These are phyloP conservation scores for Tetrapisispora fleetii DNA, from an alignment of 805 yeast genomes.

Conservation along the genomic window DNA sequence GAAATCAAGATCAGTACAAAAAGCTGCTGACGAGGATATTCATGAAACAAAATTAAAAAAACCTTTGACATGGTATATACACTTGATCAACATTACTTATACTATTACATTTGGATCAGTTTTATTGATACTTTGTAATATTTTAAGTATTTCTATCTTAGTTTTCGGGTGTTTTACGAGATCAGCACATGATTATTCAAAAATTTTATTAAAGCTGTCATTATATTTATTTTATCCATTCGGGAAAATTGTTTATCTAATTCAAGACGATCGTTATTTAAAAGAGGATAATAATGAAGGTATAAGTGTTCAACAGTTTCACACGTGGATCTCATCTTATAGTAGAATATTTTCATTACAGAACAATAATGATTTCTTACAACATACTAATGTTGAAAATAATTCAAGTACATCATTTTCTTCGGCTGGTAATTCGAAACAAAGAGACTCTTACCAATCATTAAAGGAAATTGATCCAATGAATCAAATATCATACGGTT, in stretches of 20 bases:
- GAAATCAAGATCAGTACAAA: constrained; percentile 82
- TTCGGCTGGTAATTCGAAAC: background rate
- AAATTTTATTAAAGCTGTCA: constrained; percentile 50
- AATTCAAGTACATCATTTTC: constrained; percentile 10
- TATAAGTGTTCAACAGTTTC: constrained; percentile 71
- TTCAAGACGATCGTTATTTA: constrained; percentile 68
- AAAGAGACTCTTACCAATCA: constrained; percentile 7
- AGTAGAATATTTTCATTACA: constrained; percentile 41
- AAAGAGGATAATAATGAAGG: constrained; percentile 88
- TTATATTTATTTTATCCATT: constrained; percentile 74
- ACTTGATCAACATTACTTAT: constrained; percentile 66
- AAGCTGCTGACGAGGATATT: constrained; percentile 86
- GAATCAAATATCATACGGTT: constrained; percentile 19
- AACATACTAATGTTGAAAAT: constrained; percentile 4
- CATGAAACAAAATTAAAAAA: constrained; percentile 57
- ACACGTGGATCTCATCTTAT: constrained; percentile 73
- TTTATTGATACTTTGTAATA: constrained; percentile 37
- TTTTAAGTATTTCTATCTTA: constrained; percentile 35
- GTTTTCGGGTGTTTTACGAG: constrained; percentile 35
- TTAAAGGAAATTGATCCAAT: constrained; percentile 8
- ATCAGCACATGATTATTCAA: constrained; percentile 53
- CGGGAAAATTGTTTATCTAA: constrained; percentile 76
- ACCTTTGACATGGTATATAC: constrained; percentile 48
- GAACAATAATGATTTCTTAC: constrained; percentile 6
- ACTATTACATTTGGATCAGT: constrained; percentile 59